phyloP scores from a whole-genome alignment of 768 basidiomycete genomes.

The Boletales sp. region DNA sequence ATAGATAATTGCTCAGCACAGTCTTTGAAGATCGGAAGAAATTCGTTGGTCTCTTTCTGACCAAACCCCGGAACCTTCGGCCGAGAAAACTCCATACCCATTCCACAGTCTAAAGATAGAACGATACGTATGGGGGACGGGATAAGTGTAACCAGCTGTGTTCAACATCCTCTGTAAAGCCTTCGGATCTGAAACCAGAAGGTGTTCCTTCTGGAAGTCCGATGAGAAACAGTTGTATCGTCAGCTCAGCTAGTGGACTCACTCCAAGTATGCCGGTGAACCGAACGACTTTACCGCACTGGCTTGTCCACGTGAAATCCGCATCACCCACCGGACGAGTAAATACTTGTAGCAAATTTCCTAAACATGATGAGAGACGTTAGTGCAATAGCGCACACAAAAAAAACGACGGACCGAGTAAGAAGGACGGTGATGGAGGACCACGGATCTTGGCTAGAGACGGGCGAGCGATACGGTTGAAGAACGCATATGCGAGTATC shows the following conservation, averaged over 20 bases:
- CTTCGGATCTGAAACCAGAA: constrained; percentile 45
- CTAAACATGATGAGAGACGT: constrained; percentile 3
- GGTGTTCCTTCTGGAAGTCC: constrained; percentile 37
- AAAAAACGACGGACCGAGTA: background rate
- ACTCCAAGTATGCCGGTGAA: constrained; percentile 24
- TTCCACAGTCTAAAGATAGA: too few species aligned
- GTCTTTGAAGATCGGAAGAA: constrained; percentile 46
- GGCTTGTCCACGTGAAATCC: constrained; percentile 29
- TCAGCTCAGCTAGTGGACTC: background rate
- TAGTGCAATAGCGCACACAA: too few species aligned
- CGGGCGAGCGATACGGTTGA: background rate
- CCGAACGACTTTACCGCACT: constrained; percentile 25
- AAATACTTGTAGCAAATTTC: constrained; percentile 12
- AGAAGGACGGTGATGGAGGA: background rate
- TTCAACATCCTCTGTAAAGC: constrained; percentile 38
- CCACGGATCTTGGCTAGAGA: background rate
- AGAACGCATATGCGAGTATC: background rate
- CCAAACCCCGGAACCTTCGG: constrained; percentile 46
- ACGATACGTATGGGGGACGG: too few species aligned
- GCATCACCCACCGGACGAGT: constrained; percentile 24
- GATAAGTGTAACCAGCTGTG: constrained; percentile 41
- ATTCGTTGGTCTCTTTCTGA: constrained; percentile 44
- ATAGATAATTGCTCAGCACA: constrained; percentile 20
- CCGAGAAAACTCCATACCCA: too few species aligned
- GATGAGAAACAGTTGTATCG: constrained; percentile 7